These are phyloP conservation scores for Uncinocarpus reesii DNA, from an alignment of 2,329 filamentous ascomycete species.

Conservation along the genomic window DNA sequence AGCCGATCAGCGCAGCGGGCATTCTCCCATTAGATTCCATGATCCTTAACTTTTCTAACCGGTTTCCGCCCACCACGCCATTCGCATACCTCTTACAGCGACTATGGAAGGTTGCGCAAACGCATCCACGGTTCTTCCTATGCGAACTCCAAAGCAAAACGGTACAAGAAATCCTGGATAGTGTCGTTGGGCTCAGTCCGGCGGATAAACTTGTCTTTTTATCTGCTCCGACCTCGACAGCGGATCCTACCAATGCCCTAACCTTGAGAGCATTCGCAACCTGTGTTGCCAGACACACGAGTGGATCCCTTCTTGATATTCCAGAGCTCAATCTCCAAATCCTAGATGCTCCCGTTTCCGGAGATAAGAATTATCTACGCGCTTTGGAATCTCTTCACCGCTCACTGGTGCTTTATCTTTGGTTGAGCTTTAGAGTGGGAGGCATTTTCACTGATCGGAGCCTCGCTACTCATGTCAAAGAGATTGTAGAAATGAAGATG, in stretches of 20 bases:
- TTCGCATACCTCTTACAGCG: slow-evolving; percentile 73
- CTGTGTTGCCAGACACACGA: slow-evolving; percentile 57
- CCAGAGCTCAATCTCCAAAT: slow-evolving; percentile 59
- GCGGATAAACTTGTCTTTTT: slow-evolving; percentile 67
- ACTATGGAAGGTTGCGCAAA: slow-evolving; percentile 56
- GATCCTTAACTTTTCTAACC: slow-evolving; percentile 65
- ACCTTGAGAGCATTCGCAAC: slow-evolving; percentile 56
- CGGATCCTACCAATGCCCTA: slow-evolving; percentile 32
- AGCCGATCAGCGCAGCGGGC: slow-evolving; percentile 59
- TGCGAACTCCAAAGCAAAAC: slow-evolving; percentile 55
- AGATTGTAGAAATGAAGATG: slow-evolving; percentile 66
- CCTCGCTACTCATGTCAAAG: slow-evolving; percentile 70
- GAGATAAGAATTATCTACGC: slow-evolving; percentile 49
- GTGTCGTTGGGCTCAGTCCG: slow-evolving; percentile 55
- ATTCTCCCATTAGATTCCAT: slow-evolving; percentile 61
- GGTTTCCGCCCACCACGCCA: slow-evolving; percentile 70
- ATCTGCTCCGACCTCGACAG: slow-evolving; percentile 55
- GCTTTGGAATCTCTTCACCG: slow-evolving; percentile 71
- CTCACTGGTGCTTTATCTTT: slow-evolving; percentile 73
- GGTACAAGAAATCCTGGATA: slow-evolving; percentile 61
- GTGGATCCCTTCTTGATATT: slow-evolving; percentile 62
- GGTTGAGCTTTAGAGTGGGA: slow-evolving; percentile 82
- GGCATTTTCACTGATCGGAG: slow-evolving; percentile 66
- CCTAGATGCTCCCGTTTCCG: slow-evolving; percentile 49
- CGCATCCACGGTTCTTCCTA: slow-evolving; percentile 59